A percentile compares a stretch with the other conserved stretches of the same genome.
Conservation (phyloP, 2,329 filamentous ascomycete genomes). For the Hypoxylon sp. region DNA sequence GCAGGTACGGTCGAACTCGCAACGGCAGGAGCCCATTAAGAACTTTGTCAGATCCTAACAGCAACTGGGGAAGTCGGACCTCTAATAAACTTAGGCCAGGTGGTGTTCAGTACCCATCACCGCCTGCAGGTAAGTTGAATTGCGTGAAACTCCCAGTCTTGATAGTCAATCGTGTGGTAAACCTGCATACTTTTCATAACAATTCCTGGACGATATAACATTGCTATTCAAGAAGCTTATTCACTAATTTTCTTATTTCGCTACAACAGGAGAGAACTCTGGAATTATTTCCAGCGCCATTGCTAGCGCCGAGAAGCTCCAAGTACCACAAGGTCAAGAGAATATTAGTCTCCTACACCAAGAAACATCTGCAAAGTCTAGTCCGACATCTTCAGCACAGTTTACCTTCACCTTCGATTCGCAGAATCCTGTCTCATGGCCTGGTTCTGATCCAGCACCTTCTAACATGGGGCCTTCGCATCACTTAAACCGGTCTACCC, state of each 20-base stretch:
- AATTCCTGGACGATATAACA: constrained; percentile 4
- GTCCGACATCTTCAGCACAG: constrained; percentile 79
- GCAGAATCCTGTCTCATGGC: constrained; percentile 85
- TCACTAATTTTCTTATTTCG: constrained; percentile 41
- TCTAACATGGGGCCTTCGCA: constrained; percentile 53
- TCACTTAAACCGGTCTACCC: constrained; percentile 45
- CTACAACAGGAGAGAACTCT: constrained; percentile 62
- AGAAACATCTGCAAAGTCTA: constrained; percentile 71
- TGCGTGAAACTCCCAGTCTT: constrained; percentile 8
- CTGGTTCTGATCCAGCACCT: constrained; percentile 64
- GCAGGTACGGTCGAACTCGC: constrained; percentile 80
- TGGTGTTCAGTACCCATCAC: constrained; percentile 57
- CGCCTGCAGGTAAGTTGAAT: constrained; percentile 62
- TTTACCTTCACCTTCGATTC: constrained; percentile 98
- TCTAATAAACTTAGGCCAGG: constrained; percentile 63
- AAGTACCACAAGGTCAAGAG: constrained; percentile 77
- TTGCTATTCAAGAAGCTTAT: constrained; percentile 21
- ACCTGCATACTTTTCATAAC: constrained; percentile 11
- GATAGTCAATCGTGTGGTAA: neutral
- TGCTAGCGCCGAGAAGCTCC: constrained; percentile 83
- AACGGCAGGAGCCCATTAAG: constrained; percentile 75
- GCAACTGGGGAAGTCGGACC: constrained; percentile 67
- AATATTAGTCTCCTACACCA: constrained; percentile 85
- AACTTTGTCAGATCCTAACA: constrained; percentile 71
- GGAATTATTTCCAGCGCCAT: constrained; percentile 95